Evolutionary conservation across 2,329 filamentous ascomycete species (phyloP).

Genomic region (Stagonosporopsis chrysanthemi): DNA sequence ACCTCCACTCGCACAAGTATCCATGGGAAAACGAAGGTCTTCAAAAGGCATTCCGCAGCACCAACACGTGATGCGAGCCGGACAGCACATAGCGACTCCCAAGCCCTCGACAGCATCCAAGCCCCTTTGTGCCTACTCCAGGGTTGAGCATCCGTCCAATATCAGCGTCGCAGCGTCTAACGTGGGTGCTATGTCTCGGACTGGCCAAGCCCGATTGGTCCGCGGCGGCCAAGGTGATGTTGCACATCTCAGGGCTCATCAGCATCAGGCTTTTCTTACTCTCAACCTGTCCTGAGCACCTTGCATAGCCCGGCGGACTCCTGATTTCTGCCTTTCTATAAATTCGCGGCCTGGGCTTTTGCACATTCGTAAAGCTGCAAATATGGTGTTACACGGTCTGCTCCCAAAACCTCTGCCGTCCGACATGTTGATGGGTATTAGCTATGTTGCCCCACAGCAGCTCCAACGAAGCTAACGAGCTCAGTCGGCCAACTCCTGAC

Average conservation of each 20-base stretch:
- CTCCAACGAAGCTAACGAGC: conserved; percentile 16
- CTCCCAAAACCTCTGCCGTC: conserved; percentile 48
- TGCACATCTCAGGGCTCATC: conserved; percentile 15
- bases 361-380: conserved; percentile 1
- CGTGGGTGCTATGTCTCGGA: conserved; percentile 14
- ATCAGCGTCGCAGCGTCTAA: conserved; percentile 17
- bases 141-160: conserved; percentile 8
- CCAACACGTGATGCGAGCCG: neutral
- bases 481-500: conserved; percentile 48
- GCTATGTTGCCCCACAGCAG: conserved; percentile 5
- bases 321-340: neutral
- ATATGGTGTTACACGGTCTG: conserved; percentile 47
- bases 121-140: neutral
- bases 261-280: conserved; percentile 6
- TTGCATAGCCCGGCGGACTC: conserved; percentile 2
- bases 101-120: neutral
- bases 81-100: neutral
- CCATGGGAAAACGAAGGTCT: neutral
- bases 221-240: conserved; percentile 12
- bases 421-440: conserved; percentile 36
- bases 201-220: neutral
- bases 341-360: neutral
- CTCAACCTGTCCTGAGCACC: conserved; percentile 8
- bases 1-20: conserved; percentile 1
- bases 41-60: neutral